Base-by-base conservation (phyloP, 345 rosid species). In the Cochlearia excelsa region DNA sequence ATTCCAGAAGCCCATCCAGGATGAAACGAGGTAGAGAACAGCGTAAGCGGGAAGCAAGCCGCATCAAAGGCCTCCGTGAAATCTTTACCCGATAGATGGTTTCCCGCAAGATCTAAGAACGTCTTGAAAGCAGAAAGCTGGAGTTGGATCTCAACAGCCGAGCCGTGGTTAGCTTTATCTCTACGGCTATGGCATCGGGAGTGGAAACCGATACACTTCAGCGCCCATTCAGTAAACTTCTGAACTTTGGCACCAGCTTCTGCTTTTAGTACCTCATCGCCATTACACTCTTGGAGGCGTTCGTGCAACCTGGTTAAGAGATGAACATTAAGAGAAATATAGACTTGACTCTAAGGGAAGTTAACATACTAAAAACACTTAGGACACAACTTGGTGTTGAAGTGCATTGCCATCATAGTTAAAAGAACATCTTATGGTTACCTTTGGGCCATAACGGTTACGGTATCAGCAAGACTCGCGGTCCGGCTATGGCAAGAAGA, bases 41-140 rank as follows among this genome's bases (percentile, higher is more conserved):
- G 82, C 10, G 97, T 89, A 23, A 88, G 85, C 7, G 99, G 99
- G 65, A 93, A 93, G 78, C 97, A 93, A 51, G 99, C 99, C 3
- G 99, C 97, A 62, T 89, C 99, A 78, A 93, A 93, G 23, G 97
- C 99, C 80, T 93, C 99, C 0, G 99, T 88, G 75, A 88, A 93
- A 83, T 93, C 99, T 71, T 88, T 93, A 63, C 99, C 99, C 0
- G 95, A 82, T 33, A 93, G 89, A 54, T 84, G 89, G 68, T 82
- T 82, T 67, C 97, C 94, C 1, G 89, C 89, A 52, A 88, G 82
- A 77, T 93, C 97, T 60, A 93, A 70, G 77, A 93, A 93, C 8
- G 72, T 72, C 82, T 89, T 88, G 83, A 93, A 93, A 60, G 97
- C 99, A 42, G 97, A 78, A 54, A 93, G 73, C 71, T 85, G 99